Conservation (phyloP, 2,329 filamentous ascomycete species). For the Arthroderma uncinatum region DNA sequence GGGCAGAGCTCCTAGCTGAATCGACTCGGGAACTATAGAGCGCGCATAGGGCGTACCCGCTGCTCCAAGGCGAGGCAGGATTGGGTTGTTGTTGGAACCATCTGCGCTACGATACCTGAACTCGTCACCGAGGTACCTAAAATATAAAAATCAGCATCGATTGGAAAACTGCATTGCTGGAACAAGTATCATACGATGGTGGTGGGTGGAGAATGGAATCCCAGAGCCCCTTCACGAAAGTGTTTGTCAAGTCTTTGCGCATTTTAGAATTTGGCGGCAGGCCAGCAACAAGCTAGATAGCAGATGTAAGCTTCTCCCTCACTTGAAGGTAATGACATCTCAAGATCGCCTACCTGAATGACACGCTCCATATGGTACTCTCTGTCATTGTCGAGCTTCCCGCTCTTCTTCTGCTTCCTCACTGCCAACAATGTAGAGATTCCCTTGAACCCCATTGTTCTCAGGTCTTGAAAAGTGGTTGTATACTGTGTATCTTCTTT, state of each 20-base stretch:
- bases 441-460: slow-evolving; percentile 46
- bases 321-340: neutral
- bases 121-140: slow-evolving; percentile 24
- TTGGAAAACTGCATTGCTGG: slow-evolving; percentile 18
- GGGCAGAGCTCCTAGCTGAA: slow-evolving; percentile 17
- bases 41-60: slow-evolving; percentile 23
- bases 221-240: slow-evolving; percentile 60
- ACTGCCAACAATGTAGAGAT: slow-evolving; percentile 52
- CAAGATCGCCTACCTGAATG: slow-evolving; percentile 41
- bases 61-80: slow-evolving; percentile 19
- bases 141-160: slow-evolving; percentile 20
- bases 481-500: slow-evolving; percentile 38
- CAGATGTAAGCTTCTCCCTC: neutral
- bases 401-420: slow-evolving; percentile 51
- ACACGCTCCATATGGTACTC: slow-evolving; percentile 65
- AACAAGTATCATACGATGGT: slow-evolving; percentile 42
- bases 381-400: slow-evolving; percentile 59
- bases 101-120: slow-evolving; percentile 25
- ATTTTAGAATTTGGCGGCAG: slow-evolving; percentile 53
- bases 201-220: slow-evolving; percentile 61
- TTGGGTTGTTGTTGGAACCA: slow-evolving; percentile 20
- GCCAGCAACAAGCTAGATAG: slow-evolving; percentile 48
- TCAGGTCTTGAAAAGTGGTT: slow-evolving; percentile 48
- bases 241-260: slow-evolving; percentile 52
- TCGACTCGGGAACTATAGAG: slow-evolving; percentile 14